Conservation (phyloP, 164 flowering plant genomes). For the Liriodendron chinense region DNA sequence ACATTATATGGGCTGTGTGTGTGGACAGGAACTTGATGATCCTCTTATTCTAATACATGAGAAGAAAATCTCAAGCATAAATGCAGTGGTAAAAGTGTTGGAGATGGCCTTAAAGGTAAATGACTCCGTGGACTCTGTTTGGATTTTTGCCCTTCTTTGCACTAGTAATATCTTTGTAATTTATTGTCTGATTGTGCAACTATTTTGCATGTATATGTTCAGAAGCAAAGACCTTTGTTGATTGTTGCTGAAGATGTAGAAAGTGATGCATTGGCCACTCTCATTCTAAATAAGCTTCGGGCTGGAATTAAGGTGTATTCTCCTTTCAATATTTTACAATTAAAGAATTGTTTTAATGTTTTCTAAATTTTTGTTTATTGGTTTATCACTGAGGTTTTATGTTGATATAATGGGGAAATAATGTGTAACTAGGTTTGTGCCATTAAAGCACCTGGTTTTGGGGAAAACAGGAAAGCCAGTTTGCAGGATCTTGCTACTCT, state of each 20-base stretch:
- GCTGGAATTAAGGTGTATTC: conserved; percentile 82
- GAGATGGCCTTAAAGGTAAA: conserved; percentile 87
- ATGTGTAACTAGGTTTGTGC: conserved; percentile 68
- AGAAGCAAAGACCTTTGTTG: conserved; percentile 86
- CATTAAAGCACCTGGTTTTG: conserved; percentile 95
- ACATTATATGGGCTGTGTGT: conserved; percentile 50
- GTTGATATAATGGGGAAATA: neutral
- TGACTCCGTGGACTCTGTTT: neutral
- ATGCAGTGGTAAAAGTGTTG: conserved; percentile 78
- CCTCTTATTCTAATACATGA: conserved; percentile 89
- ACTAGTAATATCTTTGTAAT: neutral
- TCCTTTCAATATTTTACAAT: neutral
- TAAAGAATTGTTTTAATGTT: neutral
- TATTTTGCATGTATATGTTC: conserved; percentile 12
- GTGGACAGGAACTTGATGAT: conserved; percentile 75
- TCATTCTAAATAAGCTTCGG: conserved; percentile 84
- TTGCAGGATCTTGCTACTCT: conserved; percentile 84
- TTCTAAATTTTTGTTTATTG: neutral
- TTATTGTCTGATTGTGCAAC: neutral
- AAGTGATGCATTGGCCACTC: conserved; percentile 91
- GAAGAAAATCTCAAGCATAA: conserved; percentile 77
- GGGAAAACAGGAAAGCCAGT: conserved; percentile 81
- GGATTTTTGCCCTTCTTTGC: neutral
- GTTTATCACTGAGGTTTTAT: neutral
- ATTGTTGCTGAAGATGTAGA: conserved; percentile 95